Evolutionary conservation across 768 basidiomycete genomes (phyloP), one percentile per base, ranked within the genome.

Genomic region (Fistulinella prunicolor): DNA sequence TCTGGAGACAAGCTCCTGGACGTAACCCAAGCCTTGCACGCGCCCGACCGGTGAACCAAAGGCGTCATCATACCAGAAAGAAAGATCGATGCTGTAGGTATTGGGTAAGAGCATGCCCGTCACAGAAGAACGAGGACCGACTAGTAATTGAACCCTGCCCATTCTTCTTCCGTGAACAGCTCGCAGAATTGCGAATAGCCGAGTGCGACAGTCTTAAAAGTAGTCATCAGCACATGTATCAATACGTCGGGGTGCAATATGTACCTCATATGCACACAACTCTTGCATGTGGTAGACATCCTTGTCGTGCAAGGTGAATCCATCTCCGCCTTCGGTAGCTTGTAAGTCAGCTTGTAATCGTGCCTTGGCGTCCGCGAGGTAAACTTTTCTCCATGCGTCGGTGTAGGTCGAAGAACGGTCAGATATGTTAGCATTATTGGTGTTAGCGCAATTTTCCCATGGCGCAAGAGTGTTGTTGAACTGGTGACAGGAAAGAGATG

Each of bases 121-220:
- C 21, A 30, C 20, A 4, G 19, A 37, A 23, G 19, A 13, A 35
- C 30, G 13, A 36, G 9, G 2, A 71, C 85, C 46, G 56, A 89
- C 81, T 86, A 76, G 52, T 96, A 95, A 63, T 90, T 79, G 64
- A 93, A 95, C 0, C 91, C 91, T 62, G 89, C 85, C 94, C 93
- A 97, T 67, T 96, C 94, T 36, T 89, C 83, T 58, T 86, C 78
- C 0, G 90, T 92, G 67, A 97, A 97, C 3, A 96, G 72, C 47
- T 84, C 82, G 54, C 93, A 97, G 70, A 94, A 97, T 54, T 83
- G 85, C 14, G 90, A 93, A 62, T 91, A 94, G 8, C 91, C 93
- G 10, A 95, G 75, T 0, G 91, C 88, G 38, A 95, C 94, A n/a
- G 94, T 94, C 87, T 89, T n/a, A 32, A 32, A 8, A 12, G 7